Percentiles rank a stretch among this genome's conserved stretches.
Conservation (phyloP, 495 filamentous ascomycete species). For the Recurvomyces mirabilis region DNA sequence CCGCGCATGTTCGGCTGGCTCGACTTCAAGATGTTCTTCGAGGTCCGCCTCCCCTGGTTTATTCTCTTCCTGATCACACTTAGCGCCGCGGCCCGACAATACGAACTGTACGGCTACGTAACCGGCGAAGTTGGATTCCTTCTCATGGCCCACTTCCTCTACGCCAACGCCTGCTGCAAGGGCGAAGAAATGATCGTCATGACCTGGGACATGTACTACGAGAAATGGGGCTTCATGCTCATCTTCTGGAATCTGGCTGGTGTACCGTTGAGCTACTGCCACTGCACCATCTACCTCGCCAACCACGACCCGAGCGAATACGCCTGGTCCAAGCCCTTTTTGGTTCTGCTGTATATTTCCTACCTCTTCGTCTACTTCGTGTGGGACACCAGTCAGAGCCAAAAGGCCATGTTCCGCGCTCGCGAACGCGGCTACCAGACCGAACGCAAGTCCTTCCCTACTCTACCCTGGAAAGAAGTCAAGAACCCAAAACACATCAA, state of each 20-base stretch:
- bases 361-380: constrained; percentile 88
- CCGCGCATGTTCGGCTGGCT: constrained; percentile 86
- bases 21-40: constrained; percentile 99
- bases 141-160: constrained; percentile 86
- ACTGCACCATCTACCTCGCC: constrained; percentile 88
- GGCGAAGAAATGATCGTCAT: constrained; percentile 90
- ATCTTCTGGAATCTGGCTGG: constrained; percentile 99
- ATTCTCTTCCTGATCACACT: constrained; percentile 72
- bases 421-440: constrained; percentile 63
- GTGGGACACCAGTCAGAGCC: constrained; percentile 83
- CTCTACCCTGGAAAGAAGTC: constrained; percentile 79
- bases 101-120: constrained; percentile 81
- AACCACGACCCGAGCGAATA: constrained; percentile 78
- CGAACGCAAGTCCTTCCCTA: constrained; percentile 77
- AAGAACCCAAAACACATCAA: constrained; percentile 80
- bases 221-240: constrained; percentile 99
- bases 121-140: constrained; percentile 81
- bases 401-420: constrained; percentile 90
- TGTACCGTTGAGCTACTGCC: constrained; percentile 91
- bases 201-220: constrained; percentile 98
- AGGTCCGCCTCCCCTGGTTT: constrained; percentile 94
- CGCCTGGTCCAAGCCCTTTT: constrained; percentile 57
- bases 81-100: constrained; percentile 75
- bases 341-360: constrained; percentile 51
- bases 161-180: constrained; percentile 93